Conservation (phyloP, 2,329 filamentous ascomycete genomes). For the Ceratocystis papillata region DNA sequence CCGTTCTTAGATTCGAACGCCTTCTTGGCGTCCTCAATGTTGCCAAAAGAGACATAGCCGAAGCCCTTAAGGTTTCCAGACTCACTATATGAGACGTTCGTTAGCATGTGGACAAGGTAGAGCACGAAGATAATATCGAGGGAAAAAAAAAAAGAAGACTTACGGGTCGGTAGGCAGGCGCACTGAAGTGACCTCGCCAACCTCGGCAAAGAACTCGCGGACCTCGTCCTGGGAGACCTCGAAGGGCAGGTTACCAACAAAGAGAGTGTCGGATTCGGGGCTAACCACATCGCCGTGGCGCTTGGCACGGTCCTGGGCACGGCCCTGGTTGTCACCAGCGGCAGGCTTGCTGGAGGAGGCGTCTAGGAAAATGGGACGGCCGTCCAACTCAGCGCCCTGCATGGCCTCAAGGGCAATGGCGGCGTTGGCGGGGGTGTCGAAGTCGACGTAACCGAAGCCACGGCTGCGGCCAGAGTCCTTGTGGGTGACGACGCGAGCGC, state of each 20-base stretch:
- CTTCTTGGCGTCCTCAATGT: constrained; percentile 69
- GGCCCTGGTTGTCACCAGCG: constrained; percentile 41
- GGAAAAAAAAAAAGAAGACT: constrained; percentile 30
- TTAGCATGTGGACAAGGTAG: constrained; percentile 26
- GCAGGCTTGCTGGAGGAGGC: constrained; percentile 44
- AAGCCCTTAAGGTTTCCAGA: constrained; percentile 81
- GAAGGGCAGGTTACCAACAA: constrained; percentile 85
- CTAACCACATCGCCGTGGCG: constrained; percentile 70
- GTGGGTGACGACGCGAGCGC: constrained; percentile 74
- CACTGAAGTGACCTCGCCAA: constrained; percentile 62
- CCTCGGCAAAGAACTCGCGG: constrained; percentile 60
- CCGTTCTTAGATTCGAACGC: constrained; percentile 63
- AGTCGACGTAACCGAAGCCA: constrained; percentile 91
- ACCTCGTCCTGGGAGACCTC: constrained; percentile 67
- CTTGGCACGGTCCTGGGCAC: constrained; percentile 53
- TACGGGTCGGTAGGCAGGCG: constrained; percentile 77
- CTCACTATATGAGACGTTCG: constrained; percentile 45
- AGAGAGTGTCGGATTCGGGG: constrained; percentile 75
- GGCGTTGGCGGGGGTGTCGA: constrained; percentile 55
- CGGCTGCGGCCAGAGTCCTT: constrained; percentile 71
- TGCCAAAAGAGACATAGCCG: constrained; percentile 76
- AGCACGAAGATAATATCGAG: background rate
- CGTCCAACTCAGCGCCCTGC: constrained; percentile 63
- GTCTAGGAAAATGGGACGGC: constrained; percentile 66
- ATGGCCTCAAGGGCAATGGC: constrained; percentile 63